These are phyloP conservation scores for Fusarium citri DNA, from an alignment of 2,329 filamentous ascomycete species.

Conservation along the genomic window DNA sequence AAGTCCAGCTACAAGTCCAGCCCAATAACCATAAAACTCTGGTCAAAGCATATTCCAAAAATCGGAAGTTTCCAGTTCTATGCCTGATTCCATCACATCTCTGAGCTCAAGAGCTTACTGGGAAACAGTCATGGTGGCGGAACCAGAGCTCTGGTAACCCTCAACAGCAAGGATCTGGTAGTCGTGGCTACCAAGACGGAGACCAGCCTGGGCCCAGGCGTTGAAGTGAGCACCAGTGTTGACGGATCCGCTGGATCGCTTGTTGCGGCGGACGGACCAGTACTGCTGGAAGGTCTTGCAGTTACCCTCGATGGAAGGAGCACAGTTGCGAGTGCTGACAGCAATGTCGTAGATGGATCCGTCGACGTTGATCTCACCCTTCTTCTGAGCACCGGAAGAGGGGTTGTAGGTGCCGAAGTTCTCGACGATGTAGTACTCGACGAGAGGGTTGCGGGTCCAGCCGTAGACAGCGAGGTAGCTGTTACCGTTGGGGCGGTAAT, in stretches of 20 bases:
- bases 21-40: background rate
- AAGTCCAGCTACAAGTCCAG: constrained; percentile 17
- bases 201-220: constrained; percentile 62
- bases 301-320: constrained; percentile 62
- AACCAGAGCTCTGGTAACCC: constrained; percentile 63
- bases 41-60: background rate
- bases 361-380: constrained; percentile 52
- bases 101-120: background rate
- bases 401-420: constrained; percentile 51
- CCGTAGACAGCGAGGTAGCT: constrained; percentile 55
- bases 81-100: background rate
- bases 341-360: constrained; percentile 55
- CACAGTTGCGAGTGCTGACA: constrained; percentile 53
- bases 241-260: constrained; percentile 63
- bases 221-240: constrained; percentile 63
- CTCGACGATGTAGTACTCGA: constrained; percentile 56
- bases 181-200: constrained; percentile 61
- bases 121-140: constrained; percentile 59
- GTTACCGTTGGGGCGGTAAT: constrained; percentile 51
- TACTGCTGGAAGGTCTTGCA: constrained; percentile 62
- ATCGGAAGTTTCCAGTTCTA: no score
- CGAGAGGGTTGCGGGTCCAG: constrained; percentile 53
- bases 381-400: constrained; percentile 47
- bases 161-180: constrained; percentile 68
- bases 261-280: constrained; percentile 62